These are phyloP conservation scores for Pelargonium citronellum DNA, from an alignment of 441 rosid genomes.

Conservation along the genomic window DNA sequence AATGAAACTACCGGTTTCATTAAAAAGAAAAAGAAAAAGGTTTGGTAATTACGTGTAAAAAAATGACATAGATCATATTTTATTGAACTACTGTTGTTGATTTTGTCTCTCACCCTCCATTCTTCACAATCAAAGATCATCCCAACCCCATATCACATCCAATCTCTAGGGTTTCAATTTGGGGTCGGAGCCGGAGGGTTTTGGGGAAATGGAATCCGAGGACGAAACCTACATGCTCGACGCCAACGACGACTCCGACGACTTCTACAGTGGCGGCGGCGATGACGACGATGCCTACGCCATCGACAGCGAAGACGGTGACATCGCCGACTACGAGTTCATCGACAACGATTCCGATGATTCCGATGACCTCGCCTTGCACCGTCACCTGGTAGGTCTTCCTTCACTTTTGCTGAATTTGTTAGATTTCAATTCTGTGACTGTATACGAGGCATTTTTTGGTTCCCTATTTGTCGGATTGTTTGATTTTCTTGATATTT, in stretches of 20 bases:
- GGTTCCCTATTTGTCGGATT: too few species aligned
- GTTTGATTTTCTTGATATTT: neutral
- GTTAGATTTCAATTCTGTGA: neutral
- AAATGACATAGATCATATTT: too few species aligned
- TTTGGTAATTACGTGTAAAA: too few species aligned
- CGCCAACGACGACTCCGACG: conserved; percentile 52
- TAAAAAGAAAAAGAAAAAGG: too few species aligned
- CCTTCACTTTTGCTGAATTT: neutral
- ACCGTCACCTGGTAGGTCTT: conserved; percentile 58
- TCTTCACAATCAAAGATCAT: too few species aligned
- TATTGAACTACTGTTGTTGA: too few species aligned
- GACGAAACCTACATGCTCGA: conserved; percentile 56
- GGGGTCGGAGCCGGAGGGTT: neutral
- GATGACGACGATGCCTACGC: conserved; percentile 32
- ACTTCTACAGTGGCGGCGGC: conserved; percentile 74
- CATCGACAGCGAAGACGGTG: conserved; percentile 49
- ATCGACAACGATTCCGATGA: conserved; percentile 71
- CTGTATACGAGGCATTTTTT: too few species aligned
- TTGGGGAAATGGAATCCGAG: conserved; percentile 43
- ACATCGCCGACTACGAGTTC: conserved; percentile 60
- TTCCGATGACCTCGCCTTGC: conserved; percentile 53
- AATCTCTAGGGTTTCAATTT: neutral
- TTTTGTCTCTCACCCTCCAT: too few species aligned
- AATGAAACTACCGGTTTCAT: too few species aligned
- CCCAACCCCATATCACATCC: too few species aligned